These are phyloP conservation scores for Malus hybrid DNA, from an alignment of 331 rosid genomes.

Conservation along the genomic window DNA sequence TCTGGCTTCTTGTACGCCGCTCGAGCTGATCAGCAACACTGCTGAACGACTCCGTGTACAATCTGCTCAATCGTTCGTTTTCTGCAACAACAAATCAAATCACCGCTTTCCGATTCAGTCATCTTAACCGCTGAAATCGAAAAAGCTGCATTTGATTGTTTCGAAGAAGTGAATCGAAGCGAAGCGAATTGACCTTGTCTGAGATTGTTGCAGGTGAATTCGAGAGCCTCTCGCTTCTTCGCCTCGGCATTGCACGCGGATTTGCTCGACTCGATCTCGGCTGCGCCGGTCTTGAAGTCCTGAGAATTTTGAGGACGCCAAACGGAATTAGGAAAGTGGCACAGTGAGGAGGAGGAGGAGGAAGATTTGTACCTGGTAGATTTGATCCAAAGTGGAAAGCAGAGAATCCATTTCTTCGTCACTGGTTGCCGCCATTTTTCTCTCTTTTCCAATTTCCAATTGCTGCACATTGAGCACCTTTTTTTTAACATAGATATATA, in stretches of 20 bases:
- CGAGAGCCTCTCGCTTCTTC: conserved; percentile 28
- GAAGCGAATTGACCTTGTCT: conserved; percentile 29
- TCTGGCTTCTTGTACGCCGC: conserved; percentile 35
- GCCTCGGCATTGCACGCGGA: not conserved
- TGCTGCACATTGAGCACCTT: not conserved
- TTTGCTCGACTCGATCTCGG: not conserved
- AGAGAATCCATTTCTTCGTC: conserved; percentile 52
- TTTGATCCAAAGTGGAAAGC: conserved; percentile 44
- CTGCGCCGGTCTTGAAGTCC: conserved; percentile 4
- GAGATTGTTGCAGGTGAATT: conserved; percentile 36
- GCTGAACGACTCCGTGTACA: conserved; percentile 40
- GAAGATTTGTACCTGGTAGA: conserved; percentile 34
- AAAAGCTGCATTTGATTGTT: not conserved
- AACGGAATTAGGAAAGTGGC: not conserved
- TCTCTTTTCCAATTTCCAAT: not conserved
- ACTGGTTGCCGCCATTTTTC: conserved; percentile 63
- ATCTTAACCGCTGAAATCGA: not conserved
- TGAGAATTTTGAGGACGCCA: conserved; percentile 11
- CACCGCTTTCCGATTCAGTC: not conserved
- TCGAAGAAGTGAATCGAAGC: not conserved
- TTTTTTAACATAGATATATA: not conserved
- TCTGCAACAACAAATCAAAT: conserved; percentile 33
- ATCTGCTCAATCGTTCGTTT: conserved; percentile 41
- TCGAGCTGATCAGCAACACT: conserved; percentile 64
- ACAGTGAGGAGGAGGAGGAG: not conserved